Conservation (phyloP, 2,329 filamentous ascomycete species). For the Diaporthe citriasiana region DNA sequence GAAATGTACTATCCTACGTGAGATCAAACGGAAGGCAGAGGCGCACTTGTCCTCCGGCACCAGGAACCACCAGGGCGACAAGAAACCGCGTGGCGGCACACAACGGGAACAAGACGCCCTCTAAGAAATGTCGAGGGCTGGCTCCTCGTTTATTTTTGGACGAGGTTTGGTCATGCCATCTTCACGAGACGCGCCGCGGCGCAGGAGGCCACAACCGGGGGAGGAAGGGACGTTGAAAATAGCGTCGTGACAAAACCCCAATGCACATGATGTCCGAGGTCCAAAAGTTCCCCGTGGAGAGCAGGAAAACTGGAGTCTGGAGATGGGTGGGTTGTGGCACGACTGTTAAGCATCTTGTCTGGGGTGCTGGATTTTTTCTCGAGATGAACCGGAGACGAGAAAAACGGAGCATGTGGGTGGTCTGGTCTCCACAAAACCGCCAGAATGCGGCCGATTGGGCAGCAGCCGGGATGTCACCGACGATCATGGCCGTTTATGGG, state of each 20-base stretch:
- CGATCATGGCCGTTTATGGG: conserved; percentile 30
- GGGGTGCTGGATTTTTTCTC: conserved; percentile 5
- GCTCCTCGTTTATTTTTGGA: neutral
- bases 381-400: neutral
- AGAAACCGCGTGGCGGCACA: conserved; percentile 13
- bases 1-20: neutral
- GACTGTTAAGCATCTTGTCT: conserved; percentile 6
- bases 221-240: neutral
- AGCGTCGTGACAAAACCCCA: neutral
- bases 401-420: conserved; percentile 28
- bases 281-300: conserved; percentile 36
- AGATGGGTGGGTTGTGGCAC: conserved; percentile 30
- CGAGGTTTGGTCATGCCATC: conserved; percentile 8
- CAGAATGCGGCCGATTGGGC: conserved; percentile 34
- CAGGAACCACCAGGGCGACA: conserved; percentile 1
- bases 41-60: neutral
- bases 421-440: conserved; percentile 17
- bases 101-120: neutral
- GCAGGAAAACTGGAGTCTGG: conserved; percentile 37
- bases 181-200: conserved; percentile 18
- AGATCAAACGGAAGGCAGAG: too few species aligned
- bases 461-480: conserved; percentile 1
- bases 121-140: neutral
- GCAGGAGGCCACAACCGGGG: conserved; percentile 3
- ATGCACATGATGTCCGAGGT: conserved; percentile 7